Evolutionary conservation across 2,329 filamentous ascomycete genomes (phyloP).

Genomic region (Trichoderma sp.): DNA sequence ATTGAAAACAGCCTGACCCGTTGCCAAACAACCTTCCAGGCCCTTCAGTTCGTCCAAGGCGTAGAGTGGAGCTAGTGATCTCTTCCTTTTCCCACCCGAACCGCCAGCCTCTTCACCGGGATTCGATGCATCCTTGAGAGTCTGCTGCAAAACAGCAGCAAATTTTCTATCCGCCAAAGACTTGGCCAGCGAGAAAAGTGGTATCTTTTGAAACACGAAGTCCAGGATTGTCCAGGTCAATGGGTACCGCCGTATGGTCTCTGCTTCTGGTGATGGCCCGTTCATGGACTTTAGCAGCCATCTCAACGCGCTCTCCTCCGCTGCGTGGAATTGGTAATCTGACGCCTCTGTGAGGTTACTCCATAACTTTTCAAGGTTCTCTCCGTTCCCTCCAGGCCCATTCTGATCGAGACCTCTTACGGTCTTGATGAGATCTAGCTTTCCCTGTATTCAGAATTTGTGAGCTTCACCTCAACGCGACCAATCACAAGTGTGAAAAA

Average conservation of each 20-base stretch:
- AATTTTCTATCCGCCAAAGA: constrained; percentile 71
- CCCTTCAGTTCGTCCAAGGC: constrained; percentile 42
- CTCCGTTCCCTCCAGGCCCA: constrained; percentile 42
- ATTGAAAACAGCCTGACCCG: constrained; percentile 48
- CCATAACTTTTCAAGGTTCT: constrained; percentile 52
- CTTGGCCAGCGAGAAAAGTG: constrained; percentile 66
- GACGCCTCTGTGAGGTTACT: constrained; percentile 43
- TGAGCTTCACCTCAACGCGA: constrained; percentile 10
- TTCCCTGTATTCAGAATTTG: constrained; percentile 29
- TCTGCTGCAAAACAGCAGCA: constrained; percentile 61
- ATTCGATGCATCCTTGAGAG: constrained; percentile 57
- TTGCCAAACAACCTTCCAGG: constrained; percentile 42
- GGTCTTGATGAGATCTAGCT: constrained; percentile 47
- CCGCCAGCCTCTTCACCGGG: constrained; percentile 25
- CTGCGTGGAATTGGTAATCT: constrained; percentile 47
- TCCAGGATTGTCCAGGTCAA: constrained; percentile 61
- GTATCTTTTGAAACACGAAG: constrained; percentile 62
- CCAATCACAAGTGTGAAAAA: background rate
- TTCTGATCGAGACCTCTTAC: constrained; percentile 56
- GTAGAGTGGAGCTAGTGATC: constrained; percentile 37
- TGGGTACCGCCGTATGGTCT: constrained; percentile 55
- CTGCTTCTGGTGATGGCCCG: constrained; percentile 44
- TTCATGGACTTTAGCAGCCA: constrained; percentile 64
- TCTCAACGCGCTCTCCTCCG: constrained; percentile 58
- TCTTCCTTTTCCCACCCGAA: constrained; percentile 45